phyloP scores from a whole-genome alignment of 306 rosid species.

The Corylus avellana region DNA sequence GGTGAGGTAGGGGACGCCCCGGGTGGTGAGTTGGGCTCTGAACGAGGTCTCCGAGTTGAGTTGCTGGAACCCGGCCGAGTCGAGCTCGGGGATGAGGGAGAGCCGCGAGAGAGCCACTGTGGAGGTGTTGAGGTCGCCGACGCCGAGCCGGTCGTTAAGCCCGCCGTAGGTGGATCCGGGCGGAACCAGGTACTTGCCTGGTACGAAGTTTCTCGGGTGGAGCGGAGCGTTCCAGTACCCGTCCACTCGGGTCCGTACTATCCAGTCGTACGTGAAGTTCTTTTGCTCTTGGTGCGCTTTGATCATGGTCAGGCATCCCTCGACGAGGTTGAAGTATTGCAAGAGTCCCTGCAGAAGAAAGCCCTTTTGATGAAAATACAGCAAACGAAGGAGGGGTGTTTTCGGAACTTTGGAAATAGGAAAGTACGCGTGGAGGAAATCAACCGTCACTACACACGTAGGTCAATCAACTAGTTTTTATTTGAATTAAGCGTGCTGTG shows the following conservation, averaged over 20 bases:
- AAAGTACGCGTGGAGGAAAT: too few species aligned
- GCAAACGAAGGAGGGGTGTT: neutral
- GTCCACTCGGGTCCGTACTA: slow-evolving; percentile 87
- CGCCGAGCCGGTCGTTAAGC: slow-evolving; percentile 80
- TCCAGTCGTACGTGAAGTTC: slow-evolving; percentile 77
- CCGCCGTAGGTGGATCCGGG: slow-evolving; percentile 79
- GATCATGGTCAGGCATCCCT: slow-evolving; percentile 74
- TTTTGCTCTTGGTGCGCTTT: slow-evolving; percentile 44
- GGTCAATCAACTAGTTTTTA: too few species aligned
- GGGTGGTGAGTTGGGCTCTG: slow-evolving; percentile 69
- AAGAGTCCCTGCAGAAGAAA: slow-evolving; percentile 60
- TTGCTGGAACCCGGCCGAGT: slow-evolving; percentile 43
- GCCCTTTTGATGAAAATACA: neutral
- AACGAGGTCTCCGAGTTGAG: slow-evolving; percentile 87
- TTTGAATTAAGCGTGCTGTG: too few species aligned
- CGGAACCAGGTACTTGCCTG: slow-evolving; percentile 65
- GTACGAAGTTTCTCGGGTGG: slow-evolving; percentile 49
- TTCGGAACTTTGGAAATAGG: neutral
- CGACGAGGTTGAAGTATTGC: slow-evolving; percentile 80
- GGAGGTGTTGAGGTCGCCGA: slow-evolving; percentile 73
- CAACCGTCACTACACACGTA: too few species aligned
- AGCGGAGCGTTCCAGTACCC: slow-evolving; percentile 87
- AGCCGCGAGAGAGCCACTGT: slow-evolving; percentile 69
- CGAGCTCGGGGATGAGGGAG: slow-evolving; percentile 59
- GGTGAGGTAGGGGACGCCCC: slow-evolving; percentile 27